Evolutionary conservation across 2,329 filamentous ascomycete species (phyloP).

Genomic region (Coniochaeta sp.): DNA sequence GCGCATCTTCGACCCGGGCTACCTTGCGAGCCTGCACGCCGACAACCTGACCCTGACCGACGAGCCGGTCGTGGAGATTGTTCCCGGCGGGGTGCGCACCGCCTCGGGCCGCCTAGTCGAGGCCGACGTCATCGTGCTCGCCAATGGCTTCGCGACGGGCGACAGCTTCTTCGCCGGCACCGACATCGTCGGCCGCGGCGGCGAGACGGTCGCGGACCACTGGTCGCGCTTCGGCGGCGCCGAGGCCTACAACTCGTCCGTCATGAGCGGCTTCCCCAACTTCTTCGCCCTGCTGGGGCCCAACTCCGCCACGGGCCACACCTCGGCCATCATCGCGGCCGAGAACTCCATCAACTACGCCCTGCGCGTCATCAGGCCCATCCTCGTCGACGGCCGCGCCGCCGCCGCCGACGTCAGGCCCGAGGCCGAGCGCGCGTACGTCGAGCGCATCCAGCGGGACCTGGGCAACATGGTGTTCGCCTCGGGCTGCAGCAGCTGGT

Average conservation of each 20-base stretch:
- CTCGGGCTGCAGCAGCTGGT: slow-evolving; percentile 29
- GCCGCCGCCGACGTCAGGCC: slow-evolving; percentile 23
- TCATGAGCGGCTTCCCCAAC: slow-evolving; percentile 56
- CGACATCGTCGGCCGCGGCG: slow-evolving; percentile 41
- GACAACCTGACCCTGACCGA: slow-evolving; percentile 39
- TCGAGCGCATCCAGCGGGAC: slow-evolving; percentile 21
- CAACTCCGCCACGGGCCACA: slow-evolving; percentile 57
- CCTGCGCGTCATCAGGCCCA: slow-evolving; percentile 48
- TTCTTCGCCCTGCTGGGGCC: slow-evolving; percentile 54
- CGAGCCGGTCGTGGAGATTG: slow-evolving; percentile 38
- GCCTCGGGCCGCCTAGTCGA: slow-evolving; percentile 29
- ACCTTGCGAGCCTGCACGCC: slow-evolving; percentile 43
- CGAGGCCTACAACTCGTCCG: slow-evolving; percentile 52
- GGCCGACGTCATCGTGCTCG: slow-evolving; percentile 54
- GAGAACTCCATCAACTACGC: slow-evolving; percentile 57
- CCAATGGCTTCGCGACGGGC: slow-evolving; percentile 50
- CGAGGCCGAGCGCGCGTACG: slow-evolving; percentile 26
- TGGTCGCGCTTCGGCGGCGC: slow-evolving; percentile 54
- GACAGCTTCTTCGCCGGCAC: slow-evolving; percentile 43
- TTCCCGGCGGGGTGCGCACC: slow-evolving; percentile 29
- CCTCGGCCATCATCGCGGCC: slow-evolving; percentile 34
- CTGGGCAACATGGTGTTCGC: slow-evolving; percentile 26
- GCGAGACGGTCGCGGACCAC: slow-evolving; percentile 42
- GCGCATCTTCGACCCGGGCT: slow-evolving; percentile 51
- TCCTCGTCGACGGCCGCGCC: slow-evolving; percentile 26